Evolutionary conservation across 2,329 filamentous ascomycete species (phyloP).

Genomic region (Fusarium odoratissimum): DNA sequence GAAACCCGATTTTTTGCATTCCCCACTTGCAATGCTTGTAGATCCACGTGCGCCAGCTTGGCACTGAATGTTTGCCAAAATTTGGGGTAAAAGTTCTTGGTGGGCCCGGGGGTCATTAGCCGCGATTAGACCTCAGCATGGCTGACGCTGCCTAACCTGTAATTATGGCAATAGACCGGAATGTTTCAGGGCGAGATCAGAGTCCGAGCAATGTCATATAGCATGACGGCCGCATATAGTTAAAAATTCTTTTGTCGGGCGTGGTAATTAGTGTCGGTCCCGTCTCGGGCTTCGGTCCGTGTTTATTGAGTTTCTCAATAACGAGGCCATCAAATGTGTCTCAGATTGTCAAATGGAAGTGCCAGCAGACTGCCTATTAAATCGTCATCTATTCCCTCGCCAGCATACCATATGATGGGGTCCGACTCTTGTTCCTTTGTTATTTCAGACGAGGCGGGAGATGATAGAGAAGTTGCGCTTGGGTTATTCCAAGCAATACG

Average conservation of each 20-base stretch:
- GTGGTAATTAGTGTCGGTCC: too few species aligned
- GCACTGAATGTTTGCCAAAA: not conserved
- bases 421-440: not conserved
- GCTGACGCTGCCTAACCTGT: not conserved
- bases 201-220: too few species aligned
- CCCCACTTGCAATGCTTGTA: not conserved
- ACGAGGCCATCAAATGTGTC: not conserved
- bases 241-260: rapidly evolving
- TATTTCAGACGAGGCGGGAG: not conserved
- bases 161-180: not conserved
- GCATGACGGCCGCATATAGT: rapidly evolving
- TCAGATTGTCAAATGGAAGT: not conserved
- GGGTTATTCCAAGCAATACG: not conserved
- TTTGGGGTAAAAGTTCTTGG: not conserved
- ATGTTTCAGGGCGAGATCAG: not conserved
- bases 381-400: not conserved
- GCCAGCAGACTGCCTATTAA: not conserved
- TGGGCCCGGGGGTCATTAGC: not conserved
- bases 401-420: not conserved
- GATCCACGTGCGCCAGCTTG: not conserved
- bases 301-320: not conserved
- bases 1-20: not conserved
- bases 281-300: not conserved
- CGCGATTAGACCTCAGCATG: not conserved
- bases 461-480: not conserved